A percentile compares a stretch with the other conserved stretches of the same genome.
Conservation (phyloP, 768 basidiomycete species). For the Suillus cothurnatus region DNA sequence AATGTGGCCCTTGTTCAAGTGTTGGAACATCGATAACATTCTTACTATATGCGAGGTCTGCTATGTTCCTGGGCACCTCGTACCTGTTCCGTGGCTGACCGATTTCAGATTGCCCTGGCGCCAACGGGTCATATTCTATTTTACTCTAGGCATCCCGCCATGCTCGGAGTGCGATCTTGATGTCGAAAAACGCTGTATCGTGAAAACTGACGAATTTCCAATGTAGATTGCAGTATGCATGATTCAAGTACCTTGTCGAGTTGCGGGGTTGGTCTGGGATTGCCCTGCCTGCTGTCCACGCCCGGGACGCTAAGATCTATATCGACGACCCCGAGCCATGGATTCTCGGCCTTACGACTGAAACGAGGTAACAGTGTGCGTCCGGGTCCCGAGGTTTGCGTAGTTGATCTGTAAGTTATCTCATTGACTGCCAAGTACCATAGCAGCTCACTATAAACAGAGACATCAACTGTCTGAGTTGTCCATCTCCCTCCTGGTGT, state of each 20-base stretch:
- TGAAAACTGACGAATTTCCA: neutral
- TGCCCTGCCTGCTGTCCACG: slow-evolving; percentile 78
- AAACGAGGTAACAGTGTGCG: slow-evolving; percentile 80
- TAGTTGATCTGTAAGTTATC: slow-evolving; percentile 76
- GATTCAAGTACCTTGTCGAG: slow-evolving; percentile 90
- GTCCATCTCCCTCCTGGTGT: slow-evolving; percentile 75
- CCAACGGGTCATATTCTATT: slow-evolving; percentile 88
- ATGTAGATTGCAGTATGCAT: slow-evolving; percentile 83
- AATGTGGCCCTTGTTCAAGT: slow-evolving; percentile 96
- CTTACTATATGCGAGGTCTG: slow-evolving; percentile 87
- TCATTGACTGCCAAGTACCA: slow-evolving; percentile 3
- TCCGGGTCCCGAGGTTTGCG: slow-evolving; percentile 78
- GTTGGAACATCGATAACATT: slow-evolving; percentile 90
- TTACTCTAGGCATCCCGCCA: slow-evolving; percentile 85
- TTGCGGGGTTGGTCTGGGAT: slow-evolving; percentile 92
- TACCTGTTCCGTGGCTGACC: neutral
- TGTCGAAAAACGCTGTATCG: neutral
- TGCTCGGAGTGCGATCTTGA: slow-evolving; percentile 70
- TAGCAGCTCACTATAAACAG: slow-evolving; percentile 37
- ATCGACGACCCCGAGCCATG: slow-evolving; percentile 97
- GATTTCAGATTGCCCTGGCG: slow-evolving; percentile 72
- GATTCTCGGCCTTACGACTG: slow-evolving; percentile 89
- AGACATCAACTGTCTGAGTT: slow-evolving; percentile 84
- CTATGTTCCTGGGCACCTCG: neutral
- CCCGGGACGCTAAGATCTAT: slow-evolving; percentile 89